Evolutionary conservation across 2,329 filamentous ascomycete species (phyloP).

Genomic region (Sporothrix brasiliensis): DNA sequence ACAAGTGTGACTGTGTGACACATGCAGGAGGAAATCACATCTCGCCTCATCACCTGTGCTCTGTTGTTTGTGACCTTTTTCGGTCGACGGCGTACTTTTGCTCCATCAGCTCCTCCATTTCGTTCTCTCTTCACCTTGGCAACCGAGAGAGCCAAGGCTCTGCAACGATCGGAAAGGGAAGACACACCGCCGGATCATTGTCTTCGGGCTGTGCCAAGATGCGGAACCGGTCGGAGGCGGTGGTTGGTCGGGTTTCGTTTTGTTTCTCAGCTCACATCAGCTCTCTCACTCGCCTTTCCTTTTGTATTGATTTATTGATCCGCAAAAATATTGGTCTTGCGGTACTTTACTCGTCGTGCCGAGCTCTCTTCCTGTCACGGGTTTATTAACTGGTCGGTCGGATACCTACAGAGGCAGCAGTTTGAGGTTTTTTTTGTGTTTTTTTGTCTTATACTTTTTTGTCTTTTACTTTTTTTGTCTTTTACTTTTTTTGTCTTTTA

Average conservation of each 20-base stretch:
- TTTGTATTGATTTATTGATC: neutral
- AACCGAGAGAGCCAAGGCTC: neutral
- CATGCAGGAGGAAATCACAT: neutral
- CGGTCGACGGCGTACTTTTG: neutral
- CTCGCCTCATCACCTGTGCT: neutral
- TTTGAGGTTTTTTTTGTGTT: no score
- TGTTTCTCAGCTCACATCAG: conserved; percentile 22
- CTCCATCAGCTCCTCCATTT: conserved; percentile 4
- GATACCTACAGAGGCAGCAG: neutral
- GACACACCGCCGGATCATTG: neutral
- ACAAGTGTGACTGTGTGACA: neutral
- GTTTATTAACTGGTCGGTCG: neutral
- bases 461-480: no score
- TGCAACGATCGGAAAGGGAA: neutral
- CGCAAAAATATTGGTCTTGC: neutral
- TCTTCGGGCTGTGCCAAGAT: neutral
- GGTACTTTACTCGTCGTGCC: conserved; percentile 14
- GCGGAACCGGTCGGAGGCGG: conserved; percentile 1
- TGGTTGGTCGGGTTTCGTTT: conserved; percentile 6
- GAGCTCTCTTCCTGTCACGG: neutral
- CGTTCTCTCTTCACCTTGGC: conserved; percentile 5
- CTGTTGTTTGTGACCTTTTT: neutral
- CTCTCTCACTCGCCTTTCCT: neutral
- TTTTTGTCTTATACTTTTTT: no score
- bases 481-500: neutral